Evolutionary conservation across 352 stramenopile species (phyloP).

Genomic region (Pythium phragmiticola): DNA sequence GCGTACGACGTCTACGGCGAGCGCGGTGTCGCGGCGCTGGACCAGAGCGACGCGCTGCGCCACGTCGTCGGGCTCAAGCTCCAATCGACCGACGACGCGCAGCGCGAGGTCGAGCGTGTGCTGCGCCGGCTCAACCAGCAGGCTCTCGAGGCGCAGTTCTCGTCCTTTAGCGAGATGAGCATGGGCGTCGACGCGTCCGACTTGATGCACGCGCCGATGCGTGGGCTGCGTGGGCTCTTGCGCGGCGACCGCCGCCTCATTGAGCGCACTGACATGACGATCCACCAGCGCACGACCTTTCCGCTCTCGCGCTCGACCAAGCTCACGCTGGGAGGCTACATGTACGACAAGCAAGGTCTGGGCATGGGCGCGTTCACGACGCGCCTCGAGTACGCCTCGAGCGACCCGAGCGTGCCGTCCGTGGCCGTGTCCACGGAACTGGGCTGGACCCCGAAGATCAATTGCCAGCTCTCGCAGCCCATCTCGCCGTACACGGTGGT

Average conservation of each 20-base stretch:
- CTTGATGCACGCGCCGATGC: constrained; percentile 64
- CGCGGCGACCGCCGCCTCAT: constrained; percentile 44
- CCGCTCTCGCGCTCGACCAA: constrained; percentile 53
- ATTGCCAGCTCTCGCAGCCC: constrained; percentile 72
- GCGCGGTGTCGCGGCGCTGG: constrained; percentile 59
- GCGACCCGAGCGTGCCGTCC: constrained; percentile 60
- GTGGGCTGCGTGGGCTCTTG: constrained; percentile 48
- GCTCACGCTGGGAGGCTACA: constrained; percentile 74
- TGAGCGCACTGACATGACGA: constrained; percentile 73
- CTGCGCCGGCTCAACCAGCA: constrained; percentile 68
- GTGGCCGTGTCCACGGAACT: constrained; percentile 66
- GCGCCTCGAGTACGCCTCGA: constrained; percentile 61
- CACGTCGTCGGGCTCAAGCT: constrained; percentile 47
- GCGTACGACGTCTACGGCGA: constrained; percentile 83
- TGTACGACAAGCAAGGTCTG: constrained; percentile 78
- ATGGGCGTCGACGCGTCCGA: constrained; percentile 80
- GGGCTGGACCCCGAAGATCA: constrained; percentile 74
- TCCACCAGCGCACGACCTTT: constrained; percentile 75
- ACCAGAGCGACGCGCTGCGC: constrained; percentile 47
- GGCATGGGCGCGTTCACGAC: constrained; percentile 72
- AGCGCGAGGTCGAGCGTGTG: constrained; percentile 54
- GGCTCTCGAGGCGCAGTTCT: constrained; percentile 71
- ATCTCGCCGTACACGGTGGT: constrained; percentile 69
- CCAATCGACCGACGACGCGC: constrained; percentile 48
- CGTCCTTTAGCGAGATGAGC: constrained; percentile 78